A percentile compares a stretch with the other conserved stretches of the same genome.
phyloP scores from a whole-genome alignment of 2,329 filamentous ascomycete species.

The Clonostachys solani region DNA sequence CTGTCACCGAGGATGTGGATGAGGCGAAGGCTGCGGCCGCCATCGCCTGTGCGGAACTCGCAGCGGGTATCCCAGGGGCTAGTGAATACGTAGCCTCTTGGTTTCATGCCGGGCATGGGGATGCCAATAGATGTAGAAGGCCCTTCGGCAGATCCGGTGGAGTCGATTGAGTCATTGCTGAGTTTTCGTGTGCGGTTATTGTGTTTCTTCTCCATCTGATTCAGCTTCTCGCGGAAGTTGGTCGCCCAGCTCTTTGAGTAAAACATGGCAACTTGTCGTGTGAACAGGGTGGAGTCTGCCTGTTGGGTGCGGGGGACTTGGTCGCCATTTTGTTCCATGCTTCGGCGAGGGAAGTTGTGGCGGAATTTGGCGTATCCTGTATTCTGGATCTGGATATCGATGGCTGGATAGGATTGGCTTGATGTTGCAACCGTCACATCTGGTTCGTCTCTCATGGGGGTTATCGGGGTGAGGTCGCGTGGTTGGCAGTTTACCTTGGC shows the following conservation, averaged over 20 bases:
- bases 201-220: constrained; percentile 21
- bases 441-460: background rate
- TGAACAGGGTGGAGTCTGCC: constrained; percentile 24
- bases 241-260: constrained; percentile 46
- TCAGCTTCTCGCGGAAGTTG: constrained; percentile 40
- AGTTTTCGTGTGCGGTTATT: constrained; percentile 17
- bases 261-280: constrained; percentile 53
- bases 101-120: constrained; percentile 42
- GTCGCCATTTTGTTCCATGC: constrained; percentile 18
- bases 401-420: constrained; percentile 26
- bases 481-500: constrained; percentile 58
- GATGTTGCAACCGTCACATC: background rate
- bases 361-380: constrained; percentile 56
- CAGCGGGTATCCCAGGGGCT: constrained; percentile 88
- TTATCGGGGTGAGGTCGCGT: constrained; percentile 20
- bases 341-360: constrained; percentile 35
- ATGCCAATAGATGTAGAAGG: constrained; percentile 12
- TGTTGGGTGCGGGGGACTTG: background rate
- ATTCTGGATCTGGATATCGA: constrained; percentile 48
- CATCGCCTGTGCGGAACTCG: constrained; percentile 76
- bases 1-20: constrained; percentile 61
- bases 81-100: constrained; percentile 69
- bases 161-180: constrained; percentile 22
- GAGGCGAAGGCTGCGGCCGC: constrained; percentile 71
- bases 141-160: constrained; percentile 15